Base-by-base conservation (phyloP, 805 yeast species). In the Saturnispora bothae region DNA sequence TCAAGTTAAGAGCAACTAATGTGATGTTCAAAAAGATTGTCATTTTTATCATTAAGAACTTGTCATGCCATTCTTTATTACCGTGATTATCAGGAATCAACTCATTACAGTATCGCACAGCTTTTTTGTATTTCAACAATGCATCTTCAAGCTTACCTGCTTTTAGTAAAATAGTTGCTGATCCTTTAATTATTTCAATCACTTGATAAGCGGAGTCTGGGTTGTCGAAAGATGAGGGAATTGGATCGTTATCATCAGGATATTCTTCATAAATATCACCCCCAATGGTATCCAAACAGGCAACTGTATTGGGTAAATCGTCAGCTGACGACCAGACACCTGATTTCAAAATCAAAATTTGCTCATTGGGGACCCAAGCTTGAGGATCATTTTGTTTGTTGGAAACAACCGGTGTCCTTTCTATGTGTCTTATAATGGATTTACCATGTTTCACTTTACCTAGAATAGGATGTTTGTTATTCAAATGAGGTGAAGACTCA, bases 241-340 rank as follows among this genome's bases (percentile, higher is more conserved):
- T 72, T 3, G 52, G 61, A 5, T 19, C 31, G 47, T 81, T 84
- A 54, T 83, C 94, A 43, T 76, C 86, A 0, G 92, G 94, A 47
- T 66, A 73, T 54, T 82, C 92, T 56, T 82, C 92, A 48, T 68
- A 83, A 0, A 71, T 53, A 48, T 83, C 94, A 6, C 83, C 84
- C 1, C 80, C 85, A 6, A 76, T 62, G 0, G 60, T 50, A 42
- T 71, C 72, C 47, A 73, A 73, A 34, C 80, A 69, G 0, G 86
- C 83, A 48, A 76, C 76, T 48, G 50, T 71, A 2, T 78, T 64
- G 0, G 89, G 89, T 3, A 76, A 53, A 0, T 54, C 65, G 62
- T 71, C 68, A 5, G 48, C 48, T 7, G 64, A 67, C 5, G 56
- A 45, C 88, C 89, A 83, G 27, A 48, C 59, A 1, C 92, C 94